A percentile compares a stretch with the other conserved stretches of the same genome.
phyloP scores from a whole-genome alignment of 495 filamentous ascomycete genomes.

The Neurospora pannonica region DNA sequence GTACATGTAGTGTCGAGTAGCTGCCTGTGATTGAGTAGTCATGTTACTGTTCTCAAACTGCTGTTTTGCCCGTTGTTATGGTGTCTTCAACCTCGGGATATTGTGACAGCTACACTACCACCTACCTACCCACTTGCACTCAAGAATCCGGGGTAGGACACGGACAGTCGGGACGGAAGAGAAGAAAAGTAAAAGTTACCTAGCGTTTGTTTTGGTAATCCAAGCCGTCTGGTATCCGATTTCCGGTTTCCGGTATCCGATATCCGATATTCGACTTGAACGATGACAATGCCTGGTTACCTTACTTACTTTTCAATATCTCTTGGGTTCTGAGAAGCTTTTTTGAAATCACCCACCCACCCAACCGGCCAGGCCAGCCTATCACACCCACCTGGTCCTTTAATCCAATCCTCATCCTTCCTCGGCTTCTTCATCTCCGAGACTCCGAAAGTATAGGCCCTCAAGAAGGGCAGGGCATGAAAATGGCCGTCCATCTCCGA shows the following conservation, averaged over 20 bases:
- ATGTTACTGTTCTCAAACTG: not conserved
- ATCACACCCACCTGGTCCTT: not conserved
- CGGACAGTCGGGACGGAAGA: not conserved
- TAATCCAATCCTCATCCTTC: not conserved
- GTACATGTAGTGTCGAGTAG: not conserved
- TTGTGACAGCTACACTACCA: not conserved
- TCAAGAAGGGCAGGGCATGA: not conserved
- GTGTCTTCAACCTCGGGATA: not conserved
- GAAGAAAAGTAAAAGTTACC: not conserved
- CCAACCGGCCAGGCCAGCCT: not conserved
- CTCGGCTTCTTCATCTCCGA: not conserved
- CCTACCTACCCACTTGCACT: not conserved
- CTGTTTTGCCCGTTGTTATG: not conserved
- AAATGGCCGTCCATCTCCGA: not conserved
- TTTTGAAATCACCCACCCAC: not conserved
- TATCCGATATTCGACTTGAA: not conserved
- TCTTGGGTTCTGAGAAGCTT: not conserved
- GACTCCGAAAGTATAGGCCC: not conserved
- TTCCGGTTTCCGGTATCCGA: no score
- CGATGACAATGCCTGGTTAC: not conserved
- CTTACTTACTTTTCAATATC: not conserved
- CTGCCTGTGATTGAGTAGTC: not conserved
- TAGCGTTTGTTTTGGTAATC: not conserved
- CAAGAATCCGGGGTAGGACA: not conserved
- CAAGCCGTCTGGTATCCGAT: not conserved